phyloP scores from a whole-genome alignment of 805 yeast species.

The Lipomyces chichibuensis region DNA sequence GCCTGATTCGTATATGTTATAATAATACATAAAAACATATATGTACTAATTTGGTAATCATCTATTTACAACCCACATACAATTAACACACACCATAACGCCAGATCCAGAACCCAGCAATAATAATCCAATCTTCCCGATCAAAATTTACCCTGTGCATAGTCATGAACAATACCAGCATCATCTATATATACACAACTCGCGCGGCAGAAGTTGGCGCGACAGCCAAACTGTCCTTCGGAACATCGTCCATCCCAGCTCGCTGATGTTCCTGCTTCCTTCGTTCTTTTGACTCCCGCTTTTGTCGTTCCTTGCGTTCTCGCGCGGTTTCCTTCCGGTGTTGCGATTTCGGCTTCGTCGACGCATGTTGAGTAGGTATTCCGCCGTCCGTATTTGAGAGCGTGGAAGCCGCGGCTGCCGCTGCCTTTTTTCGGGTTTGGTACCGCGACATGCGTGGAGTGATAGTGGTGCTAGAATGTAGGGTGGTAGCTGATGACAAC shows the following conservation, averaged over 20 bases:
- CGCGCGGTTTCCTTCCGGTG: slow-evolving; percentile 31
- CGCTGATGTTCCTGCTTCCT: slow-evolving; percentile 12
- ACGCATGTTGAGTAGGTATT: background rate
- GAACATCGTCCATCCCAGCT: background rate
- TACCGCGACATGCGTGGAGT: slow-evolving; percentile 2
- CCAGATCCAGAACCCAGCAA: background rate
- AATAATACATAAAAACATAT: background rate
- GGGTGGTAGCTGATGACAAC: background rate
- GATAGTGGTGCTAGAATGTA: background rate
- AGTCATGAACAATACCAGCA: background rate
- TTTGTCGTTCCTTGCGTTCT: slow-evolving; percentile 35
- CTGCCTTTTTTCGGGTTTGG: slow-evolving; percentile 1
- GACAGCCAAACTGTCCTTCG: background rate
- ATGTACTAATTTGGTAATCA: background rate
- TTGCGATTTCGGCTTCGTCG: slow-evolving; percentile 3
- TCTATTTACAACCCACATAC: background rate
- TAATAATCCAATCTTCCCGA: background rate
- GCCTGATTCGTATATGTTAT: background rate
- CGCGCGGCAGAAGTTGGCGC: background rate
- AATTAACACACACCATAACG: background rate
- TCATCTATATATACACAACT: background rate
- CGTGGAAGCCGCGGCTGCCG: slow-evolving; percentile 1
- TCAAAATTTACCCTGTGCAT: background rate
- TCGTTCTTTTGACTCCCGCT: slow-evolving; percentile 33
- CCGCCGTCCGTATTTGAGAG: background rate